These are phyloP conservation scores for Tetrahymena malaccensis DNA, from an alignment of 73 alveolate species.

Conservation along the genomic window DNA sequence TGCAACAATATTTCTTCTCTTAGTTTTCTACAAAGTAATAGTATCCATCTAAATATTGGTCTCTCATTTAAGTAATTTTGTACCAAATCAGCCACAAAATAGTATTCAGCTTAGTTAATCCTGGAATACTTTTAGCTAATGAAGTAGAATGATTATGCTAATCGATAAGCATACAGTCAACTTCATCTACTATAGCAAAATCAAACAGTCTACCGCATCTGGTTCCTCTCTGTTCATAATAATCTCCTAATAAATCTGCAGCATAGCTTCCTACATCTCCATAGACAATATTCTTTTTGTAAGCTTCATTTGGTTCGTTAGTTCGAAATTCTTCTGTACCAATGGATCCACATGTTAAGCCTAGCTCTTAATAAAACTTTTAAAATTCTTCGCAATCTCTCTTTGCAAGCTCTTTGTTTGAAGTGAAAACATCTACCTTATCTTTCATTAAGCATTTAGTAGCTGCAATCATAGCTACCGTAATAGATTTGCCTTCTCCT, in stretches of 20 bases:
- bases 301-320: background rate
- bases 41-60: background rate
- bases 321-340: background rate
- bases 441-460: background rate
- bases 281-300: background rate
- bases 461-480: background rate
- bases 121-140: background rate
- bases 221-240: background rate
- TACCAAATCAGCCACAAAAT: background rate
- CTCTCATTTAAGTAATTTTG: background rate
- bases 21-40: background rate
- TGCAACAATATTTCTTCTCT: background rate
- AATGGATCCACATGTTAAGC: background rate
- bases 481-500: background rate
- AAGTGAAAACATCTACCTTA: background rate
- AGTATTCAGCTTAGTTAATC: background rate
- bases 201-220: background rate
- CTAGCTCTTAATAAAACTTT: background rate
- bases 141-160: background rate
- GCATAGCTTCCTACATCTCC: background rate
- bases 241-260: background rate
- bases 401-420: background rate
- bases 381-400: background rate
- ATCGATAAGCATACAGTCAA: background rate
- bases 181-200: background rate